Conservation (phyloP, 768 basidiomycete genomes). For the Clitopilus passeckerianus region DNA sequence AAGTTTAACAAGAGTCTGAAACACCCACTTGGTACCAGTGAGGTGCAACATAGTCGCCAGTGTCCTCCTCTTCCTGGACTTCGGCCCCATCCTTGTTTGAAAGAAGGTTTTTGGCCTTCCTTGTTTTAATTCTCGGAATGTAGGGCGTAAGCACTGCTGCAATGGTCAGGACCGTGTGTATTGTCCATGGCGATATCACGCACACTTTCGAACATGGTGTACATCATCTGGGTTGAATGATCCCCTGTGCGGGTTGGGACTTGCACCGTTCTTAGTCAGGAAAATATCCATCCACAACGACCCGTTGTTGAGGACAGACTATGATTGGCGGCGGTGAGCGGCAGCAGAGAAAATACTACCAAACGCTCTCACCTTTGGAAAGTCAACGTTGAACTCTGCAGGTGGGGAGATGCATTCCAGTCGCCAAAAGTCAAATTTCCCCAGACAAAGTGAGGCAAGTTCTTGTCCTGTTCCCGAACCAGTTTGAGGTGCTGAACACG, state of each 20-base stretch:
- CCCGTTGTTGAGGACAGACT: conserved; percentile 77
- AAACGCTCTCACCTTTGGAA: conserved; percentile 55
- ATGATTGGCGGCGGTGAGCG: not conserved
- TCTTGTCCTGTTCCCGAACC: conserved; percentile 42
- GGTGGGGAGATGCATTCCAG: conserved; percentile 48
- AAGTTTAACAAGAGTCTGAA: not conserved
- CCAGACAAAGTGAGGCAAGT: conserved; percentile 71
- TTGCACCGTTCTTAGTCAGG: conserved; percentile 59
- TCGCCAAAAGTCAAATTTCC: conserved; percentile 74
- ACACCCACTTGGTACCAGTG: conserved; percentile 75
- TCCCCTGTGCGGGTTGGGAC: conserved; percentile 55
- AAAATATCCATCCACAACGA: conserved; percentile 84
- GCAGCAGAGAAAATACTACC: not conserved
- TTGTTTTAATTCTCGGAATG: conserved; percentile 59
- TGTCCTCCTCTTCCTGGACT: conserved; percentile 36
- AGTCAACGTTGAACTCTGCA: conserved; percentile 51
- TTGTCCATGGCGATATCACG: conserved; percentile 19
- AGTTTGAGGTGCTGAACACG: conserved; percentile 51
- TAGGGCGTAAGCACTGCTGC: conserved; percentile 81
- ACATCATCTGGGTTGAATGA: conserved; percentile 52
- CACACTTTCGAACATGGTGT: conserved; percentile 74
- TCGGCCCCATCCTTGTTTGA: conserved; percentile 31
- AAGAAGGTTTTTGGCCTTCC: conserved; percentile 84
- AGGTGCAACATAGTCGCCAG: conserved; percentile 62
- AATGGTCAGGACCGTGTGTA: not conserved